phyloP scores from a whole-genome alignment of 129 eudicot genomes.

The Apium graveolens region DNA sequence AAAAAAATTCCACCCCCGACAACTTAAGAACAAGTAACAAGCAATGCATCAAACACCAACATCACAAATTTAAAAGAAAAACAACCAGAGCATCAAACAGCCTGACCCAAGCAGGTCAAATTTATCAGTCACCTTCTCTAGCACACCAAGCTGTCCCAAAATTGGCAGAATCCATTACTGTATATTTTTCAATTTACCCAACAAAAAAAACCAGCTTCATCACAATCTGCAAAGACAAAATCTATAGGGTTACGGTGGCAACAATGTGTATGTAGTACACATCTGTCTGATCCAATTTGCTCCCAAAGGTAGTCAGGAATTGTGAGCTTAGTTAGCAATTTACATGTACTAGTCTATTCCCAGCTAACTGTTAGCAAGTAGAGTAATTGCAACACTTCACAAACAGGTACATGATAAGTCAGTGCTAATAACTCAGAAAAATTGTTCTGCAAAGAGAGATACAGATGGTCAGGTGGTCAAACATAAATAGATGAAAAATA shows the following conservation, averaged over 20 bases:
- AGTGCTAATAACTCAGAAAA: not conserved
- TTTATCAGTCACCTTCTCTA: too few relatives aligned
- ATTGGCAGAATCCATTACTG: not conserved
- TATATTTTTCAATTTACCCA: not conserved
- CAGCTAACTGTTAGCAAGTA: not conserved
- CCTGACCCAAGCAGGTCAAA: too few relatives aligned
- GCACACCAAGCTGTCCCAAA: not conserved
- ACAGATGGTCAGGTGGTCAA: not conserved
- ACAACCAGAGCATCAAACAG: too few relatives aligned
- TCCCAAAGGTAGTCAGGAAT: not conserved
- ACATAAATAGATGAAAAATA: not conserved
- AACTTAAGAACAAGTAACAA: not conserved
- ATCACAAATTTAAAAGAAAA: too few relatives aligned
- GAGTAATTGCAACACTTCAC: not conserved
- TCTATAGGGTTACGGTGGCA: not conserved
- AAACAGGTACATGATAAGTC: not conserved
- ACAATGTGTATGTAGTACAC: not conserved
- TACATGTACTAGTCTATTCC: not conserved
- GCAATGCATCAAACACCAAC: not conserved
- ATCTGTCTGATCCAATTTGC: not conserved
- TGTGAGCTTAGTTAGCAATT: not conserved
- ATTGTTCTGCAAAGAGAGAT: not conserved
- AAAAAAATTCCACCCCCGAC: too few relatives aligned
- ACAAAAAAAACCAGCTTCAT: not conserved
- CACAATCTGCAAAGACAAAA: not conserved